Evolutionary conservation across 208 protist genomes (phyloP).

Genomic region (Trichomonas vaginalis): DNA sequence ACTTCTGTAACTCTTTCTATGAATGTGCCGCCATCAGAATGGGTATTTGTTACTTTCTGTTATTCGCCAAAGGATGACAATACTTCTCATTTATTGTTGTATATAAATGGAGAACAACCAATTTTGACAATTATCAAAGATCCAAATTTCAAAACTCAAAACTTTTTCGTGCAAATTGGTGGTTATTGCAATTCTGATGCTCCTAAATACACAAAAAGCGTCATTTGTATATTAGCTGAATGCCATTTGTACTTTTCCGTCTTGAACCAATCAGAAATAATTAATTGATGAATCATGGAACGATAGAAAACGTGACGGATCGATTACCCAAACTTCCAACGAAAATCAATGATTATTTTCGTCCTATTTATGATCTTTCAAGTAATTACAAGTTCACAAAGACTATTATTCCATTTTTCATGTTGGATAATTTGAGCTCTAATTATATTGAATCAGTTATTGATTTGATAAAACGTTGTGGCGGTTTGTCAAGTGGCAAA

Average conservation of each 20-base stretch:
- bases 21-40: not conserved
- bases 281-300: not conserved
- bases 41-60: not conserved
- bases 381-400: not conserved
- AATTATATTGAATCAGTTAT: not conserved
- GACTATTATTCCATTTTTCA: not conserved
- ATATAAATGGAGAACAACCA: not conserved
- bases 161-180: not conserved
- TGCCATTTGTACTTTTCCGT: not conserved
- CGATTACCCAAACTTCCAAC: not conserved
- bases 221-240: not conserved
- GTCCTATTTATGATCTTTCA: not conserved
- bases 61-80: not conserved
- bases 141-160: not conserved
- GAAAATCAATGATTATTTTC: not conserved
- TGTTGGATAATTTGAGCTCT: not conserved
- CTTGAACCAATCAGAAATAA: not conserved
- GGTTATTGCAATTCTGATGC: not conserved
- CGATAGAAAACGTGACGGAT: not conserved
- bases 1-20: not conserved
- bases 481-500: not conserved
- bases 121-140: not conserved
- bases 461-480: not conserved
- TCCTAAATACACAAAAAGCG: not conserved
- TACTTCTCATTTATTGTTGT: not conserved